phyloP scores from a whole-genome alignment of 1,139 yeast genomes.

The Nakaseomyces bracarensis region DNA sequence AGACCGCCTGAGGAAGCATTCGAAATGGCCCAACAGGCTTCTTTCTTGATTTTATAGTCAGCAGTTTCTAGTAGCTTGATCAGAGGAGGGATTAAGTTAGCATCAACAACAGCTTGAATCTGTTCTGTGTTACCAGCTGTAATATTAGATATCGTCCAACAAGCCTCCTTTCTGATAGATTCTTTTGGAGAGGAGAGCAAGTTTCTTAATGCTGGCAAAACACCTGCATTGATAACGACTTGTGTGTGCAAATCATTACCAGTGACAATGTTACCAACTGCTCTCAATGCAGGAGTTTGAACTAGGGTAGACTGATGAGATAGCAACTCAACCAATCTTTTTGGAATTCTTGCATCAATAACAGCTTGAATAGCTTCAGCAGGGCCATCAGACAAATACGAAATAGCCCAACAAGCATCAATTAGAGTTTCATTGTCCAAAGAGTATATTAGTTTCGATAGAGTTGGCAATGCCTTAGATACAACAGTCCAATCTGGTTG shows the following conservation, averaged over 20 bases:
- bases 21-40: slow-evolving; percentile 99
- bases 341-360: slow-evolving; percentile 91
- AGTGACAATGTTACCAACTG: slow-evolving; percentile 95
- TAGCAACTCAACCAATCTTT: slow-evolving; percentile 82
- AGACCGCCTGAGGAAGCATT: slow-evolving; percentile 96
- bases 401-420: slow-evolving; percentile 98
- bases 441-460: slow-evolving; percentile 83
- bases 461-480: slow-evolving; percentile 80
- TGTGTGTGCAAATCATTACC: slow-evolving; percentile 96
- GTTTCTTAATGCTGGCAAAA: slow-evolving; percentile 74
- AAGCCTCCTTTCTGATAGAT: slow-evolving; percentile 90
- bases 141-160: slow-evolving; percentile 97
- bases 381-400: slow-evolving; percentile 88
- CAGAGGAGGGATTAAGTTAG: slow-evolving; percentile 87
- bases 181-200: slow-evolving; percentile 81
- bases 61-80: slow-evolving; percentile 71
- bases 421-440: slow-evolving; percentile 88
- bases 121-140: slow-evolving; percentile 96
- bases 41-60: slow-evolving; percentile 93
- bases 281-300: slow-evolving; percentile 95
- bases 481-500: slow-evolving; percentile 93
- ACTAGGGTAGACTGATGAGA: slow-evolving; percentile 77
- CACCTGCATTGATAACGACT: slow-evolving; percentile 88
- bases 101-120: slow-evolving; percentile 93
- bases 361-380: slow-evolving; percentile 93